A percentile compares a stretch with the other conserved stretches of the same genome.
These are phyloP conservation scores for Solanum ossicruentum DNA, from an alignment of 257 asterid species.

Conservation along the genomic window DNA sequence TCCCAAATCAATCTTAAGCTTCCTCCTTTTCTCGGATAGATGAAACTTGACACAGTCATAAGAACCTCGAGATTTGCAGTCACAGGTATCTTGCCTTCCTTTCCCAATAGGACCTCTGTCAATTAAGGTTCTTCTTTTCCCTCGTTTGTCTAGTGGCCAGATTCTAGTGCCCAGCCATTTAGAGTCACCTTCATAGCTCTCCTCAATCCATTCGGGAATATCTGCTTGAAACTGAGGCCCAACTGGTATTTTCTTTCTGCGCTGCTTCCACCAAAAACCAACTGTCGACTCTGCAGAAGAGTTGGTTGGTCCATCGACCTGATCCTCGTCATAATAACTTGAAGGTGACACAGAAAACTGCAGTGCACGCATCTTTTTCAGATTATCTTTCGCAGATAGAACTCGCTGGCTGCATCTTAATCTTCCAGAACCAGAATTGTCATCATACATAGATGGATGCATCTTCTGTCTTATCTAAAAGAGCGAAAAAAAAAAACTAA, in stretches of 20 bases:
- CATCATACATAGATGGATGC: constrained; percentile 79
- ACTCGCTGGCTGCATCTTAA: constrained; percentile 68
- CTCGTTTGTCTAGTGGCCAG: constrained; percentile 22
- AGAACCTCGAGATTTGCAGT: constrained; percentile 27
- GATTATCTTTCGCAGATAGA: constrained; percentile 36
- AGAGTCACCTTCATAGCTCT: constrained; percentile 29
- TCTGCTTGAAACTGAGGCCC: constrained; percentile 41
- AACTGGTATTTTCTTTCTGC: constrained; percentile 18
- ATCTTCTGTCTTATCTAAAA: constrained; percentile 70
- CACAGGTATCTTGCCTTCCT: constrained; percentile 31
- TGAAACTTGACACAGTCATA: constrained; percentile 23
- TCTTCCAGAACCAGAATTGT: constrained; percentile 27
- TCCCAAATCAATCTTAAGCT: constrained; percentile 25
- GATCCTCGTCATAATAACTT: constrained; percentile 14
- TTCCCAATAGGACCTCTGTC: constrained; percentile 31
- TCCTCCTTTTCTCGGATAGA: constrained; percentile 16
- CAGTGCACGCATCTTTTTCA: constrained; percentile 12
- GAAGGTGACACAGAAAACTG: constrained; percentile 15
- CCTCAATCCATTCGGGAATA: constrained; percentile 24
- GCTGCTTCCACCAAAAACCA: constrained; percentile 5
- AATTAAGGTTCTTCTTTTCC: constrained; percentile 10
- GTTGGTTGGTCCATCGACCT: neutral
- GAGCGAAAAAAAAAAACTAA: neutral
- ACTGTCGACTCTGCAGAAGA: constrained; percentile 22
- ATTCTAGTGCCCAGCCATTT: constrained; percentile 27